These are phyloP conservation scores for Diaporthe sp. DNA, from an alignment of 2,329 filamentous ascomycete genomes.

Conservation along the genomic window DNA sequence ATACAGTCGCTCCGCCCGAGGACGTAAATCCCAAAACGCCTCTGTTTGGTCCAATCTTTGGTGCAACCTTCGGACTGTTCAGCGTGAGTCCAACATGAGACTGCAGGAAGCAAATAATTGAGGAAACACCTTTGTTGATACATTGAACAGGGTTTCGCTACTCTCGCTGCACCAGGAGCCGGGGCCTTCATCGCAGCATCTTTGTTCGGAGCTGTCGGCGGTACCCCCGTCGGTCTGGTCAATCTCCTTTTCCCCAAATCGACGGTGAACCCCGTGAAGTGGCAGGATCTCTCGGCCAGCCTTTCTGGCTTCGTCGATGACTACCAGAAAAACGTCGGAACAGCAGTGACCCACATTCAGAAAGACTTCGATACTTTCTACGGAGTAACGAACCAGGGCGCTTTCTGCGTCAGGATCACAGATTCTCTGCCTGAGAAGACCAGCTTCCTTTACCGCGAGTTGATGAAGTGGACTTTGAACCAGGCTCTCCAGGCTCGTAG, in stretches of 20 bases:
- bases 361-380: conserved; percentile 14
- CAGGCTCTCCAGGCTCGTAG: conserved; percentile 10
- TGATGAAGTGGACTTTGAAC: conserved; percentile 13
- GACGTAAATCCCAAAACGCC: neutral
- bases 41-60: conserved; percentile 17
- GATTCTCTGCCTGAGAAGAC: conserved; percentile 3
- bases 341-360: neutral
- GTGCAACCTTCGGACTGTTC: neutral
- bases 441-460: conserved; percentile 12
- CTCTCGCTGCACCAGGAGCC: neutral
- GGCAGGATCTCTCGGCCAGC: neutral
- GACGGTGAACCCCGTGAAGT: neutral
- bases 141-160: neutral
- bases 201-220: neutral
- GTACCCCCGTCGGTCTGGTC: neutral
- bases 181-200: neutral
- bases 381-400: neutral
- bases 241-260: conserved; percentile 9
- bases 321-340: conserved; percentile 9
- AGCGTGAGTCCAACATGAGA: neutral
- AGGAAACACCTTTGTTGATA: neutral
- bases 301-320: conserved; percentile 7
- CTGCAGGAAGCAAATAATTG: accelerated
- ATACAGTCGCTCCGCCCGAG: neutral
- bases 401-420: neutral